A percentile compares a stretch with the other conserved stretches of the same genome.
These are phyloP conservation scores for Tulasnella sp. DNA, from an alignment of 768 basidiomycete genomes.

Conservation along the genomic window DNA sequence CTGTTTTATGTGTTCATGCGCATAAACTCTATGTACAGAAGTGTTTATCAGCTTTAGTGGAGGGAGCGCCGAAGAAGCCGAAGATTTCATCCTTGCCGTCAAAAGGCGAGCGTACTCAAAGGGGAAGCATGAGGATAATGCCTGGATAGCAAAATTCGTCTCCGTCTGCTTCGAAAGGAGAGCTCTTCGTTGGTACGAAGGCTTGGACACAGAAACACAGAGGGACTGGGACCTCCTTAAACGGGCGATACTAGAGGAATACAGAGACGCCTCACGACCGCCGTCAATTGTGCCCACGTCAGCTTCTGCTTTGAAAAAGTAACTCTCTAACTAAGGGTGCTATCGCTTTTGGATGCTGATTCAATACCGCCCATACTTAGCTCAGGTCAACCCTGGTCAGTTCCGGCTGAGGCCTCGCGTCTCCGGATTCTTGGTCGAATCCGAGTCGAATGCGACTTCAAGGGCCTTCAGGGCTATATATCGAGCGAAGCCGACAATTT, in stretches of 20 bases:
- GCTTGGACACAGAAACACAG: neutral
- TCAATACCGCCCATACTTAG: no score
- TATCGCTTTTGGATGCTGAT: no score
- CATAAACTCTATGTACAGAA: neutral
- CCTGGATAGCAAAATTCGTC: constrained; percentile 16
- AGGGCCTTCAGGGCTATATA: neutral
- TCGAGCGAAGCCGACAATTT: neutral
- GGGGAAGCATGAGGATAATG: neutral
- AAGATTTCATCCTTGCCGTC: neutral
- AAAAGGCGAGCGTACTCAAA: neutral
- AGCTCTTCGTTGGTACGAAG: constrained; percentile 15
- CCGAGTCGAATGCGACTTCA: neutral
- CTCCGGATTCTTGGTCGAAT: neutral
- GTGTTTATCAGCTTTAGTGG: neutral
- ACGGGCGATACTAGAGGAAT: neutral
- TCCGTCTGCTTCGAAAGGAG: neutral
- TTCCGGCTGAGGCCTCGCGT: no score
- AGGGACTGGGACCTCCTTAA: constrained; percentile 3
- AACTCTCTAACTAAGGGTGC: neutral
- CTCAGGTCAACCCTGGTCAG: no score
- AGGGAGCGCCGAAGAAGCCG: neutral
- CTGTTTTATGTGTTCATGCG: neutral
- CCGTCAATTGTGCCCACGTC: neutral
- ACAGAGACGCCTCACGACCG: neutral
- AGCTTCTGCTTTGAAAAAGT: neutral